A percentile compares a stretch with the other conserved stretches of the same genome.
These are phyloP conservation scores for Cornus controversa DNA, from an alignment of 148 eudicot genomes.

Conservation along the genomic window DNA sequence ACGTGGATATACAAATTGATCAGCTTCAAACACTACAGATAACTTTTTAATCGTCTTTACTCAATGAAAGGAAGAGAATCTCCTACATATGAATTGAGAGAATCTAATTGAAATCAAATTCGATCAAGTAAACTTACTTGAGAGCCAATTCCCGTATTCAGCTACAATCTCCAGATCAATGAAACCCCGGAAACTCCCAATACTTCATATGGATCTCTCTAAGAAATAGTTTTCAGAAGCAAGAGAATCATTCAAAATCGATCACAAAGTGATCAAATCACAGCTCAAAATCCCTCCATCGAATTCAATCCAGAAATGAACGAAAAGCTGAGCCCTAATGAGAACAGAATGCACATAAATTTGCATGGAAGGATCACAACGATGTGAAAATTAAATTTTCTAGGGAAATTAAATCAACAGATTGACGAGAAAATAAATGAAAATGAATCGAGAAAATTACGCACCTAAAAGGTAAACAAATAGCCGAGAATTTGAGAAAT, in stretches of 20 bases:
- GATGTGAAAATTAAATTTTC: background rate
- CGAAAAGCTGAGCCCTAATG: background rate
- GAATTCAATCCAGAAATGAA: background rate
- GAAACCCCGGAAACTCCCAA: background rate
- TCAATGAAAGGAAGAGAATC: too few relatives aligned
- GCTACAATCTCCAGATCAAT: background rate
- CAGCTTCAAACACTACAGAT: too few relatives aligned
- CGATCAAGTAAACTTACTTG: background rate
- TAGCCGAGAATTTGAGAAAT: background rate
- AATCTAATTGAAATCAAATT: background rate
- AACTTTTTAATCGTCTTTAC: background rate
- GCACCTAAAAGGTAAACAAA: background rate
- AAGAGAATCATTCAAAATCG: background rate
- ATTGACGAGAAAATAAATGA: background rate
- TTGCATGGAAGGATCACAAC: background rate
- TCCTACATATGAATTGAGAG: background rate
- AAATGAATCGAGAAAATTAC: background rate
- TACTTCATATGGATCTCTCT: too few relatives aligned
- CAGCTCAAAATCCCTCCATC: background rate
- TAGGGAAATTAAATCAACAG: background rate
- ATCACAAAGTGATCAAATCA: background rate
- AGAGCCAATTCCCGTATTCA: background rate
- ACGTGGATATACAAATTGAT: background rate
- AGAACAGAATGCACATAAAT: background rate
- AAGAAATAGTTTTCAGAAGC: too few relatives aligned